Base-by-base conservation (phyloP, 1,284 basidiomycete genomes). In the Vanrija sp. region DNA sequence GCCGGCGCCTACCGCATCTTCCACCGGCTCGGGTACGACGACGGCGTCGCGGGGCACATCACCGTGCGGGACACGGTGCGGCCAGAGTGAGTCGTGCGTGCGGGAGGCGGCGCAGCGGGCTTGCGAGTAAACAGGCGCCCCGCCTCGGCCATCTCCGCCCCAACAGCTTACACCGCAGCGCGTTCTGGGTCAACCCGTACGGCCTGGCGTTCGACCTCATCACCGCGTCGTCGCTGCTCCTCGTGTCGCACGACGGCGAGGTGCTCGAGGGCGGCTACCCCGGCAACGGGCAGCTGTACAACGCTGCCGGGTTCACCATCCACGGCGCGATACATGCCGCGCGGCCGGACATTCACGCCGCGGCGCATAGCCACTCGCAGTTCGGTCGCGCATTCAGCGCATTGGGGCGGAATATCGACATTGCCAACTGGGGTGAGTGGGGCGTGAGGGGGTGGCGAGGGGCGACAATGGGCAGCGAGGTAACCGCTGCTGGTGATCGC, bases 371-470 rank as follows among this genome's bases (percentile, higher is more conserved):
- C 18, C 84, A 86, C 68, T 82, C 81, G 5, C 71, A 81, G 23
- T 77, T 82, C 64, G 85, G 83, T n/a, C 83, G 83, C 62, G 80
- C 84, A 0, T 86, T 84, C 73, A 78, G 80, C 15, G 77, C 81
- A 1, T 77, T 86, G 8, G 84, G 84, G 10, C 77, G 79, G 41
- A 78, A 79, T 38, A 75, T 85, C 47, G 81, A 84, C 48, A 78
- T 81, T 75, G 79, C 53, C 82, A 81, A 63, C 79, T 80, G 54
- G 82, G 84, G 57, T 57, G 46, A 20, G 57, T 60, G 5, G n/a
- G n/a, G n/a, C 19, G 9, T 9, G 14, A 10, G 6, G 1, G 3
- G 38, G 2, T 3, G 8, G 15, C 6, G 45, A 19, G n/a, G 37
- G 37, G 27, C 7, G 27, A 31, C 9, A 5, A 14, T 31, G 24